These are phyloP conservation scores for Sporothrix curviconia DNA, from an alignment of 2,329 filamentous ascomycete genomes.

Conservation along the genomic window DNA sequence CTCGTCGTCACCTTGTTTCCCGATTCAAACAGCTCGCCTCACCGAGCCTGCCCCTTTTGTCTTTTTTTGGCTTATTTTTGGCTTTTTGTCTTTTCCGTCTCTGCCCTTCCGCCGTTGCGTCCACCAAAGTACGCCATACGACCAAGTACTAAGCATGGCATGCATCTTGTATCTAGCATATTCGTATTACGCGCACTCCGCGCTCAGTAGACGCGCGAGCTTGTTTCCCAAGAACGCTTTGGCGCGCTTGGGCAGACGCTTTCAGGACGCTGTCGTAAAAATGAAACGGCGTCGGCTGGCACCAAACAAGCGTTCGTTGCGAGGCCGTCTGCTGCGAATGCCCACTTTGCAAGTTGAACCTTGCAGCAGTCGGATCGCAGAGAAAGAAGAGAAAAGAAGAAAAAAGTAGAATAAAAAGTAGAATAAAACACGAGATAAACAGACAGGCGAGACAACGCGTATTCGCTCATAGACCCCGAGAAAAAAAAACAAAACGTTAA, in stretches of 20 bases:
- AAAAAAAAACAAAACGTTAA: no score
- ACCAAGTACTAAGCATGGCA: no score
- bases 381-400: not conserved
- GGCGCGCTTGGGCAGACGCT: no score
- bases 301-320: not conserved
- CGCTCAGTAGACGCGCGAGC: no score
- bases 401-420: not conserved
- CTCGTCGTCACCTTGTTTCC: not conserved
- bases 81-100: no score
- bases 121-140: not conserved
- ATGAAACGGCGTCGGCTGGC: not conserved
- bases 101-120: no score
- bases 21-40: not conserved
- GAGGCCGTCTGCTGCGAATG: no score
- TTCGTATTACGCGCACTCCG: no score
- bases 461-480: no score
- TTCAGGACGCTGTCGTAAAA: not conserved
- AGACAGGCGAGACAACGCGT: not conserved
- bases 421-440: no score
- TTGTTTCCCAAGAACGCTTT: no score
- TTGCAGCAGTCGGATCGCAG: not conserved
- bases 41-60: not conserved
- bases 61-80: not conserved
- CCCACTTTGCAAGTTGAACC: conserved; percentile 8
- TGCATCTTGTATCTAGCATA: no score